Evolutionary conservation across 2,329 filamentous ascomycete genomes (phyloP), one percentile per base, ranked within the genome.

Genomic region (Aureobasidium uvarum): DNA sequence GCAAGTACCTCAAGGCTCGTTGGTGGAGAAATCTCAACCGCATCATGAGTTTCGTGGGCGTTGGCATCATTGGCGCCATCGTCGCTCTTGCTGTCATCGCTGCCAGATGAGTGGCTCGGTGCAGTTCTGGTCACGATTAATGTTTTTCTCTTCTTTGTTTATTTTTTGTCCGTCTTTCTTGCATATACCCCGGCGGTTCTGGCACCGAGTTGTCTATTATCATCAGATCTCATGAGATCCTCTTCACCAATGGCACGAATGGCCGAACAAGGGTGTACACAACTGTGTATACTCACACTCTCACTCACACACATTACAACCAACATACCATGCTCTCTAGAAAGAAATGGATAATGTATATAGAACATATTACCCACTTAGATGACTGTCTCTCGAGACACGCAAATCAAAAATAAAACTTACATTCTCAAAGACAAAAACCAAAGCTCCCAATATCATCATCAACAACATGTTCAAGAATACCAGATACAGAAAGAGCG

Each of bases 1-100:
- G 69, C 58, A 59, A 60, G 18, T 76, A 69, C 58, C 46, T 71
- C 33, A 76, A 77, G 66, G 75, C 74, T 5, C 70, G 69, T 48
- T 77, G 75, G 75, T 77, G 75, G 75, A 68, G 75, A 60, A 71
- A 69, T 52, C 66, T 77, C 62, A 77, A 77, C 68, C 71, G 75
- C 28, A 69, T 77, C 28, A 77, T 77, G 75, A 73, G 73, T 66
- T 67, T 77, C 18, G 69, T 77, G 60, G 75, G 75, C 3, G 59
- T 77, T 33, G 67, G 69, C 14, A 69, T 77, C 18, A 71, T 77
- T 62, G 75, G 63, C 25, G 75, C 74, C 54, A 72, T 76, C 31
- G 72, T 76, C 60, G 73, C 73, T 14, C 70, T 76, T 33, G 75
- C 72, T 59, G 71, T 76, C 25, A 66, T 77, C 33, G 73, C 73